Percentiles rank a stretch among this genome's conserved stretches.
These are phyloP conservation scores for Glaciozyma martinii DNA, from an alignment of 768 basidiomycete species.

Conservation along the genomic window DNA sequence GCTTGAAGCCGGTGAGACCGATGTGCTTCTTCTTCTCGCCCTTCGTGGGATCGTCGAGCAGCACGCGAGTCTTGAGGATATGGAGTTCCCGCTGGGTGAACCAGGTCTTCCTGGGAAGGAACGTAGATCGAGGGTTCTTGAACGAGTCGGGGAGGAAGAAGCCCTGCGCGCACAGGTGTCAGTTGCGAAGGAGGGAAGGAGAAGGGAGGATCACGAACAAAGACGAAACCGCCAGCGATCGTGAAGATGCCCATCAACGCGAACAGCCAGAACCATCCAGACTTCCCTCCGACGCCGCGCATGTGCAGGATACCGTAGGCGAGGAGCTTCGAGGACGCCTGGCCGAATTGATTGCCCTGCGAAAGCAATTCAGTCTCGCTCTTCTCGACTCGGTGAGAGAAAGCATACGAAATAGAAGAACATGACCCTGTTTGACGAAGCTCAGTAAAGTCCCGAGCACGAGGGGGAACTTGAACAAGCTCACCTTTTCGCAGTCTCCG, in stretches of 20 bases:
- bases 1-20: slow-evolving; percentile 20
- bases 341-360: slow-evolving; percentile 12
- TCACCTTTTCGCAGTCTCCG: slow-evolving; percentile 10
- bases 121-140: slow-evolving; percentile 24
- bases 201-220: slow-evolving; percentile 29
- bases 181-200: slow-evolving; percentile 17
- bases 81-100: slow-evolving; percentile 33
- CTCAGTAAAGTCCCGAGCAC: no score
- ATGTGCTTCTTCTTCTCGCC: slow-evolving; percentile 12
- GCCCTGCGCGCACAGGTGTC: neutral
- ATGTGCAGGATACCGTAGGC: slow-evolving; percentile 36
- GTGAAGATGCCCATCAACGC: slow-evolving; percentile 4
- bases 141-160: slow-evolving; percentile 35
- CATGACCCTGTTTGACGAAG: no score
- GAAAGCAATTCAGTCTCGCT: no score
- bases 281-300: slow-evolving; percentile 8
- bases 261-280: slow-evolving; percentile 7
- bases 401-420: no score
- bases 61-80: slow-evolving; percentile 33
- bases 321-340: slow-evolving; percentile 33
- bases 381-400: no score
- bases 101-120: slow-evolving; percentile 21
- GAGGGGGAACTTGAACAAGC: no score
- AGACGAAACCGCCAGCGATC: slow-evolving; percentile 34
- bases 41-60: slow-evolving; percentile 35